A percentile compares a stretch with the other conserved stretches of the same genome.
These are phyloP conservation scores for Misopates orontium DNA, from an alignment of 257 asterid species.

Conservation along the genomic window DNA sequence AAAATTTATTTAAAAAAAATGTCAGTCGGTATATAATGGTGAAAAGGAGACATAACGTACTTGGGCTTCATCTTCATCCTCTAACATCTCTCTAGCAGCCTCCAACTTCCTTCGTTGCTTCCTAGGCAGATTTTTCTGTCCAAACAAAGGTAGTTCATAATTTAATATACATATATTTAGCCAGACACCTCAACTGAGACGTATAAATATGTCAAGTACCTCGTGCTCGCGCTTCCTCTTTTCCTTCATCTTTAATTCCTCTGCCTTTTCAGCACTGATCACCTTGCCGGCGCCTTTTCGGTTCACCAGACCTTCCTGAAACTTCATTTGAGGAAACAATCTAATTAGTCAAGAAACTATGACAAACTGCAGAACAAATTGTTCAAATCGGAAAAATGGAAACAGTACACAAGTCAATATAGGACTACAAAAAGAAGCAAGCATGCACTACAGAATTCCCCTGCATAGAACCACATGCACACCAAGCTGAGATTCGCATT, in stretches of 20 bases:
- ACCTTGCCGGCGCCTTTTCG: constrained; percentile 51
- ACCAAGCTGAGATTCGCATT: too few species aligned
- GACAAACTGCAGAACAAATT: neutral
- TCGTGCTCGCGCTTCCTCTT: constrained; percentile 91
- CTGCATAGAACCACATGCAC: too few species aligned
- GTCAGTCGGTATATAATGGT: too few species aligned
- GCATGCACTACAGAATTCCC: too few species aligned
- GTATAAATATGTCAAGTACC: constrained; percentile 48
- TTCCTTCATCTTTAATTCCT: constrained; percentile 80
- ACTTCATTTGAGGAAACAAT: constrained; percentile 26
- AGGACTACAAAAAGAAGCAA: neutral
- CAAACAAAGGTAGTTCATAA: neutral
- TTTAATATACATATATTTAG: constrained; percentile 11
- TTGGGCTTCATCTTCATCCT: constrained; percentile 61
- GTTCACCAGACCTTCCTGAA: constrained; percentile 55
- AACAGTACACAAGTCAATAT: neutral
- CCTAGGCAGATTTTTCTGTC: constrained; percentile 76
- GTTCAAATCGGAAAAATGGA: neutral
- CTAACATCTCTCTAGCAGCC: constrained; percentile 89
- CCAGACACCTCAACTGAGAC: constrained; percentile 1
- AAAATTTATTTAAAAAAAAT: too few species aligned
- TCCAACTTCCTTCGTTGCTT: constrained; percentile 88
- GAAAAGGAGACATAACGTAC: constrained; percentile 30
- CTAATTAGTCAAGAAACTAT: constrained; percentile 8
- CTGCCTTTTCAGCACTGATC: constrained; percentile 91